Percentiles rank a stretch among this genome's conserved stretches.
Conservation (phyloP, 1,284 basidiomycete genomes). For the Malassezia brasiliensis region DNA sequence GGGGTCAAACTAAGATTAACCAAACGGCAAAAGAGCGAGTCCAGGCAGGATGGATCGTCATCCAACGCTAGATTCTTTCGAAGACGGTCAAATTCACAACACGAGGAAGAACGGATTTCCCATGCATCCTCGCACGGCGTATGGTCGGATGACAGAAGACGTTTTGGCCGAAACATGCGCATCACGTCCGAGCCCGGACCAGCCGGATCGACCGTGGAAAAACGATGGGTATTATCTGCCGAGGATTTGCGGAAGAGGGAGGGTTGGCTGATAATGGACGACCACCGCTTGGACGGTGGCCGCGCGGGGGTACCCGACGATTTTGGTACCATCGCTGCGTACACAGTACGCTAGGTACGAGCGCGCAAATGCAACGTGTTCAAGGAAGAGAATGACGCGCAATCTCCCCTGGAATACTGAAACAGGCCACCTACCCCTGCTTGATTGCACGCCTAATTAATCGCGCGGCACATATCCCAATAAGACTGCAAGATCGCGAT, state of each 20-base stretch:
- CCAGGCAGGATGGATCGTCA: not conserved
- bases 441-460: no score
- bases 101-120: conserved; percentile 2
- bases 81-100: conserved; percentile 10
- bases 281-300: not conserved
- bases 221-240: not conserved
- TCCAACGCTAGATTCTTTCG: not conserved
- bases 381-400: no score
- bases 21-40: not conserved
- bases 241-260: not conserved
- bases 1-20: not conserved
- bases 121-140: not conserved
- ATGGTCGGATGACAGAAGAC: not conserved
- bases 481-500: no score
- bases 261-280: not conserved
- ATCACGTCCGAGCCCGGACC: not conserved
- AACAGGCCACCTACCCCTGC: no score
- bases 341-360: no score
- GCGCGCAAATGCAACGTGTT: no score
- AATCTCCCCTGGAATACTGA: no score
- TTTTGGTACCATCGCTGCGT: not conserved
- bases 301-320: not conserved
- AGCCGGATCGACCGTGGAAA: not conserved
- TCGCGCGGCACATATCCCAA: no score
- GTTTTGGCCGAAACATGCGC: not conserved